These are phyloP conservation scores for Leccinum aurantiacum DNA, from an alignment of 768 basidiomycete species.

Conservation along the genomic window DNA sequence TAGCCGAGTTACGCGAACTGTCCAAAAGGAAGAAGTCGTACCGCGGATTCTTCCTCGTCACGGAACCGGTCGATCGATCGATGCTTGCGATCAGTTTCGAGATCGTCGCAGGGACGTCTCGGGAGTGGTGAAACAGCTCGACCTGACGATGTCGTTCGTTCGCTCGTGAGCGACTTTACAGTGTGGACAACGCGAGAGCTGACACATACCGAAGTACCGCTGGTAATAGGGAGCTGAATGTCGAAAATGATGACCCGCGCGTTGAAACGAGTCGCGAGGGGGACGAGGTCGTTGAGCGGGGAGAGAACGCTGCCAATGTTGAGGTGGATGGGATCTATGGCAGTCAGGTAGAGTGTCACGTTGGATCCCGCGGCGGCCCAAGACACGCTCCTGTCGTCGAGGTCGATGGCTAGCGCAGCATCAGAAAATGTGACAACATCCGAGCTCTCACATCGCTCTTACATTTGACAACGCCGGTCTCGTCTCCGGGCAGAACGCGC, in stretches of 20 bases:
- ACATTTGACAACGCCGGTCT: conserved; percentile 78
- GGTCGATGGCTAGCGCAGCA: conserved; percentile 66
- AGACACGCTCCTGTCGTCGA: conserved; percentile 70
- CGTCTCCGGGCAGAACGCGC: conserved; percentile 89
- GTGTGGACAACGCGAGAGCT: not conserved
- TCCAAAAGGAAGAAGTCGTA: conserved; percentile 25
- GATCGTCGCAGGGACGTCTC: conserved; percentile 87
- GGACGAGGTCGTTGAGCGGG: conserved; percentile 66
- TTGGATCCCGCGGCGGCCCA: conserved; percentile 94
- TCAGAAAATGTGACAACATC: conserved; percentile 1
- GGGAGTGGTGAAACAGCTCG: conserved; percentile 93
- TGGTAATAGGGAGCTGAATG: conserved; percentile 82
- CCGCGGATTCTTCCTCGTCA: conserved; percentile 81
- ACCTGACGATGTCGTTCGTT: conserved; percentile 45
- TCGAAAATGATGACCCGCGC: conserved; percentile 95
- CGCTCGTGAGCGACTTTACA: not conserved
- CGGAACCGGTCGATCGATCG: conserved; percentile 74
- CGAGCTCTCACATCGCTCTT: conserved; percentile 15
- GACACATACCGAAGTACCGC: conserved; percentile 72
- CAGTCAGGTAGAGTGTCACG: conserved; percentile 78
- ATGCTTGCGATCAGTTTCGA: conserved; percentile 75
- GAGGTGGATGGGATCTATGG: conserved; percentile 84
- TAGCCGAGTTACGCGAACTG: conserved; percentile 3
- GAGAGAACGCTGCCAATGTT: conserved; percentile 90
- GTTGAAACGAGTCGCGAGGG: conserved; percentile 72